Percentiles rank a stretch among this genome's conserved stretches.
These are phyloP conservation scores for Uromyces viciae-fabae DNA, from an alignment of 1,284 basidiomycete genomes.

Conservation along the genomic window DNA sequence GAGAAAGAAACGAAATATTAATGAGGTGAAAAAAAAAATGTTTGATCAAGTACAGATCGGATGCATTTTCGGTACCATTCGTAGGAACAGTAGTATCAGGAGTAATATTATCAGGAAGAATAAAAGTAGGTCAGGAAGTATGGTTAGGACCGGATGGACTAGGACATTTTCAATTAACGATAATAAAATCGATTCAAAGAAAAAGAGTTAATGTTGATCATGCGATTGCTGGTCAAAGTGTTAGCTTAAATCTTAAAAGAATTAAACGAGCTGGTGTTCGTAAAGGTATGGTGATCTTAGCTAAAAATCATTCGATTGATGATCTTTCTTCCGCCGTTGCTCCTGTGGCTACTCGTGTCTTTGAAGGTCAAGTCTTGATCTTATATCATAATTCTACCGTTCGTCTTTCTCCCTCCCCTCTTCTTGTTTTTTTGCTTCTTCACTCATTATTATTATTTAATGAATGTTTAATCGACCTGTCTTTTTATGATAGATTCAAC, in stretches of 20 bases:
- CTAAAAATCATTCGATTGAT: constrained; percentile 65
- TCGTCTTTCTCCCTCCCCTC: constrained; percentile 63
- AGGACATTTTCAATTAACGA: constrained; percentile 76
- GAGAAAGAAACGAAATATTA: no score
- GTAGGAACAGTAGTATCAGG: constrained; percentile 55
- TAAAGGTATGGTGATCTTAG: constrained; percentile 86
- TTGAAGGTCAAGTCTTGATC: constrained; percentile 79
- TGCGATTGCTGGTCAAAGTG: constrained; percentile 91
- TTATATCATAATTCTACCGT: constrained; percentile 87
- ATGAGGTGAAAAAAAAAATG: no score
- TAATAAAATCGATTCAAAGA: constrained; percentile 87
- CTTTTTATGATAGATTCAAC: constrained; percentile 47
- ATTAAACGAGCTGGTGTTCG: constrained; percentile 75
- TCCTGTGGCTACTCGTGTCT: constrained; percentile 71
- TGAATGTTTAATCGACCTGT: background rate
- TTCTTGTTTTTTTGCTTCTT: constrained; percentile 6
- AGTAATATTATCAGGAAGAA: constrained; percentile 48
- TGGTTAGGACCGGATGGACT: constrained; percentile 88
- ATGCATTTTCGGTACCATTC: constrained; percentile 53
- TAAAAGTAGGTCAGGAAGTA: constrained; percentile 62
- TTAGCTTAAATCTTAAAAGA: constrained; percentile 87
- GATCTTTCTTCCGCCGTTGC: no score
- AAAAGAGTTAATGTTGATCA: constrained; percentile 78
- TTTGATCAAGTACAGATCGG: constrained; percentile 15
- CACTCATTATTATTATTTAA: background rate